Evolutionary conservation across 169 alveolate species (phyloP), one percentile per base, ranked within the genome.

Genomic region (Eimeria mitis): DNA sequence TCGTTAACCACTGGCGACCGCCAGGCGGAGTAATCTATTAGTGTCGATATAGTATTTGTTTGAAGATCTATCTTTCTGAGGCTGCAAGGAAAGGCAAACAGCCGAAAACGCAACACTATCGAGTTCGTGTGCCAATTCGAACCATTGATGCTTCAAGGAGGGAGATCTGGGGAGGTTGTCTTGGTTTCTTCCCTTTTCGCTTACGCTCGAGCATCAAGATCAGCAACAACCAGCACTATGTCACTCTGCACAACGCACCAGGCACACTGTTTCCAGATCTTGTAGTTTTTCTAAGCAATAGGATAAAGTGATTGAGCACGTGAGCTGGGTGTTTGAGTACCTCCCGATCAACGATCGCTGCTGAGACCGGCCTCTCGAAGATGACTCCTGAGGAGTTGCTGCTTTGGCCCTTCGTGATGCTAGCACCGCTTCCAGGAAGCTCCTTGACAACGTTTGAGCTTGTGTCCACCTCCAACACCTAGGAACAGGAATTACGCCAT

Each of bases 301-400:
- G n/a, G 56, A 52, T 6, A 16, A 19, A 37, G 54, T 19, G 54
- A 37, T 31, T 70, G 52, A 70, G 8, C 6, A 40, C 37, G 56
- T 3, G 6, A 23, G 49, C 13, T 11, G 88, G 14, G 6, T 47
- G 13, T 78, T 23, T 1, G 44, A n/a, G 0, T 87, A 63, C 94
- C 94, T 87, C 65, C 19, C n/a, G 19, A 13, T 63, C 70, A 37
- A 83, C 94, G 23, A 87, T 21, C 19, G 94, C 94, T 65, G 65
- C 94, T 16, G 94, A 87, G 21, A 87, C 94, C 37, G 94, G 94
- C 94, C 16, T 40, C 63, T 87, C 83, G 42, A 87, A 87, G 65
- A 19, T 0, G 40, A 61, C 14, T 0, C 37, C 40, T 31, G 83
- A 40, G 44, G 94, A 21, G 49, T 6, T 19, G 0, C 4, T 9